phyloP scores from a whole-genome alignment of 805 yeast genomes.

The Ogataea thermomethanolica region DNA sequence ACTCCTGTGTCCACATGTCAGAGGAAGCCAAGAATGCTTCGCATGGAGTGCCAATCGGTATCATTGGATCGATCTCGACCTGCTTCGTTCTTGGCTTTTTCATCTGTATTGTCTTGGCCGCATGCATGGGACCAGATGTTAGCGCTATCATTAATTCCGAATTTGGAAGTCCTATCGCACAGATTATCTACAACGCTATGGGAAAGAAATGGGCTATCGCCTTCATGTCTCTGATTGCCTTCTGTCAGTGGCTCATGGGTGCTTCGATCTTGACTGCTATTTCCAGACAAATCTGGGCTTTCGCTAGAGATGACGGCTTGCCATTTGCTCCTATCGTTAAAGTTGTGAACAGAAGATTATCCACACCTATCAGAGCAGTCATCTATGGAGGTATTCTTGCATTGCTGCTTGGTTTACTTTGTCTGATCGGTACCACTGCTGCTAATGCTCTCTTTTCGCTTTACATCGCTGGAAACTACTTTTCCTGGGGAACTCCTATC shows the following conservation, averaged over 20 bases:
- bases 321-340: conserved; percentile 43
- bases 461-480: conserved; percentile 41
- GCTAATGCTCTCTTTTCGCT: conserved; percentile 47
- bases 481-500: conserved; percentile 44
- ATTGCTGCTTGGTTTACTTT: conserved; percentile 39
- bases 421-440: conserved; percentile 40
- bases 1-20: conserved; percentile 48
- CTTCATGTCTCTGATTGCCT: conserved; percentile 44
- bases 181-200: conserved; percentile 43
- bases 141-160: conserved; percentile 29
- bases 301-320: conserved; percentile 49
- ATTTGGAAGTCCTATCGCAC: conserved; percentile 46
- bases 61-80: conserved; percentile 41
- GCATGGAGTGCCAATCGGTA: conserved; percentile 43
- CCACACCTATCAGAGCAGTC: conserved; percentile 45
- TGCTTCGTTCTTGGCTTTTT: conserved; percentile 44
- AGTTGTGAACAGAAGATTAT: conserved; percentile 38
- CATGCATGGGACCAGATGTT: conserved; percentile 34
- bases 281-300: conserved; percentile 52
- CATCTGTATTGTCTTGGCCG: conserved; percentile 37
- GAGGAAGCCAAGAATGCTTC: conserved; percentile 46
- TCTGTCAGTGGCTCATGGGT: conserved; percentile 49
- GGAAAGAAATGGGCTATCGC: conserved; percentile 50
- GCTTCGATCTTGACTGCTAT: conserved; percentile 44
- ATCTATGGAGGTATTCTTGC: conserved; percentile 37